phyloP scores from a whole-genome alignment of 78 protist species.

The Fonticula alba region DNA sequence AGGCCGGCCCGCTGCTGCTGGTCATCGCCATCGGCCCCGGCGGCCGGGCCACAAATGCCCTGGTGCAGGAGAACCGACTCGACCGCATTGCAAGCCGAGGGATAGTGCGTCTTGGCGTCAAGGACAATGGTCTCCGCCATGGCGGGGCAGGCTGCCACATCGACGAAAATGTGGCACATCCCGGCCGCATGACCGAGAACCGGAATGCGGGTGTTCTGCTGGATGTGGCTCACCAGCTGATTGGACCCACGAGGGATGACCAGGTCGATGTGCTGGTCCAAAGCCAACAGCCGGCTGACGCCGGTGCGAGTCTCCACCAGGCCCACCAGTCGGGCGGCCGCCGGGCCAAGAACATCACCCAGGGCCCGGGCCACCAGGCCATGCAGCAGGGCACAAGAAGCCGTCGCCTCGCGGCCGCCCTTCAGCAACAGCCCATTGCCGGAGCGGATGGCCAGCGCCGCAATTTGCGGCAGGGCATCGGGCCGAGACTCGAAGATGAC shows the following conservation, averaged over 20 bases:
- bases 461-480: slow-evolving; percentile 23
- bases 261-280: slow-evolving; percentile 43
- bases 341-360: neutral
- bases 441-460: slow-evolving; percentile 18
- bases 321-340: neutral
- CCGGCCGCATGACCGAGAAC: slow-evolving; percentile 77
- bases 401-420: slow-evolving; percentile 55
- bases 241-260: slow-evolving; percentile 64
- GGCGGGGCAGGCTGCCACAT: slow-evolving; percentile 8
- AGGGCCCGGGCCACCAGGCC: too few relatives aligned
- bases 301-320: neutral
- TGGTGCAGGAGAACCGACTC: slow-evolving; percentile 58
- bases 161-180: slow-evolving; percentile 31
- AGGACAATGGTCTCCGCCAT: slow-evolving; percentile 7
- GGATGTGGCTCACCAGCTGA: slow-evolving; percentile 26
- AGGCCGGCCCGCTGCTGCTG: neutral
- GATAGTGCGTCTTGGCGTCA: slow-evolving; percentile 57
- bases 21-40: neutral
- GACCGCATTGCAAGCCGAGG: slow-evolving; percentile 66
- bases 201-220: slow-evolving; percentile 33
- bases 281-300: neutral
- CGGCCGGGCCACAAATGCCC: neutral
- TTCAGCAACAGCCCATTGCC: slow-evolving; percentile 41
- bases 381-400: slow-evolving; percentile 11
- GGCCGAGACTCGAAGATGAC: slow-evolving; percentile 69